Conservation (phyloP, 768 basidiomycete genomes). For the Cystofilobasidium ferigula region DNA sequence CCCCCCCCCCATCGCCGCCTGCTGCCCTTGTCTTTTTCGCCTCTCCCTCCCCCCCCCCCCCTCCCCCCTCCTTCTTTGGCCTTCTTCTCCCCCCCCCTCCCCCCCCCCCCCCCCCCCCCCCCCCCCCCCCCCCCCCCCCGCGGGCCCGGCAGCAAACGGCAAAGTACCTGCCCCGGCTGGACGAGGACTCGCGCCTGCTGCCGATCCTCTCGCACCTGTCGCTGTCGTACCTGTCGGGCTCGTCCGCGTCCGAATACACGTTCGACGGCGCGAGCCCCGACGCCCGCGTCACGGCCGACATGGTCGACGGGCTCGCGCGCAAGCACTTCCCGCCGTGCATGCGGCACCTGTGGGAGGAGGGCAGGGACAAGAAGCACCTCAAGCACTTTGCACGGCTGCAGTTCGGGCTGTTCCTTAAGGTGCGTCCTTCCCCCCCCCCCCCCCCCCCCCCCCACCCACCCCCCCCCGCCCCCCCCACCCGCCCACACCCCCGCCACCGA, state of each 20-base stretch:
- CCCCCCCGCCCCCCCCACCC: too few relatives aligned
- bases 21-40: too few relatives aligned
- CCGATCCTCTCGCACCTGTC: slow-evolving; percentile 86
- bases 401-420: slow-evolving; percentile 92
- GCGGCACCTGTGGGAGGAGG: slow-evolving; percentile 71
- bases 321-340: slow-evolving; percentile 94
- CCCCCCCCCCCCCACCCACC: too few relatives aligned
- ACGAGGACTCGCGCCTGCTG: slow-evolving; percentile 82
- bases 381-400: slow-evolving; percentile 86
- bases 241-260: slow-evolving; percentile 64
- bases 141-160: slow-evolving; percentile 55
- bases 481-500: too few relatives aligned
- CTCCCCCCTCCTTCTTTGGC: background rate
- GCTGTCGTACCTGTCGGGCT: slow-evolving; percentile 79
- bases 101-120: background rate
- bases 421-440: slow-evolving; percentile 34
- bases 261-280: slow-evolving; percentile 46
- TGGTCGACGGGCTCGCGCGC: slow-evolving; percentile 74
- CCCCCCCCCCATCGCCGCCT: too few relatives aligned
- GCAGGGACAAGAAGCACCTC: slow-evolving; percentile 68
- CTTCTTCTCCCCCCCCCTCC: slow-evolving; percentile 13
- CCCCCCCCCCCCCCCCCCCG: too few relatives aligned
- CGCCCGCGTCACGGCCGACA: slow-evolving; percentile 75
- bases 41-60: too few relatives aligned
- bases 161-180: slow-evolving; percentile 73